These are phyloP conservation scores for Wickerhamiella sergipiensis DNA, from an alignment of 805 yeast species.

Conservation along the genomic window DNA sequence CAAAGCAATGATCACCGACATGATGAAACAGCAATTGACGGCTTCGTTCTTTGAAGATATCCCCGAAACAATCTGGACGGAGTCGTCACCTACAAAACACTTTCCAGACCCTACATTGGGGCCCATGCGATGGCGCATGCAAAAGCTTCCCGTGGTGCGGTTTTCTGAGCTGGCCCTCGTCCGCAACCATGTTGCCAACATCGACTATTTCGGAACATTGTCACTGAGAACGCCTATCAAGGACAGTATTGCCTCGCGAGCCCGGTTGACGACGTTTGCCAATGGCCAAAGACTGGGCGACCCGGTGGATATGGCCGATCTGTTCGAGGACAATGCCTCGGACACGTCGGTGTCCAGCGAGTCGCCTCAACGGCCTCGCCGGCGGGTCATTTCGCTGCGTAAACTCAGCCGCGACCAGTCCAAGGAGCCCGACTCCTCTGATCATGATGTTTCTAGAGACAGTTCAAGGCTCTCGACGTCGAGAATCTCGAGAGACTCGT, in stretches of 20 bases:
- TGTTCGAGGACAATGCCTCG: neutral
- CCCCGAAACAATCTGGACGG: conserved; percentile 22
- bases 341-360: neutral
- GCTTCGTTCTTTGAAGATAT: conserved; percentile 24
- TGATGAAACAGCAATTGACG: conserved; percentile 16
- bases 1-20: conserved; percentile 14
- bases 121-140: conserved; percentile 16
- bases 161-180: neutral
- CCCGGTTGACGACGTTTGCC: neutral
- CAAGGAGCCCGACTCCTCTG: too few species aligned
- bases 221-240: neutral
- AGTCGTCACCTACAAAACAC: conserved; percentile 12
- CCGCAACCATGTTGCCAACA: neutral
- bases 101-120: conserved; percentile 18
- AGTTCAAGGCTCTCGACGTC: too few species aligned
- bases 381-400: conserved; percentile 12
- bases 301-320: neutral
- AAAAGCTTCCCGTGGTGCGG: neutral
- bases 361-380: neutral
- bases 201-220: neutral
- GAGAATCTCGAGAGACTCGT: too few species aligned
- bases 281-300: neutral
- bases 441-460: too few species aligned
- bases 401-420: neutral
- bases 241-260: conserved; percentile 1